A percentile compares a stretch with the other conserved stretches of the same genome.
These are phyloP conservation scores for Avena atlantica DNA, from an alignment of 176 grass and related monocot species.

Conservation along the genomic window DNA sequence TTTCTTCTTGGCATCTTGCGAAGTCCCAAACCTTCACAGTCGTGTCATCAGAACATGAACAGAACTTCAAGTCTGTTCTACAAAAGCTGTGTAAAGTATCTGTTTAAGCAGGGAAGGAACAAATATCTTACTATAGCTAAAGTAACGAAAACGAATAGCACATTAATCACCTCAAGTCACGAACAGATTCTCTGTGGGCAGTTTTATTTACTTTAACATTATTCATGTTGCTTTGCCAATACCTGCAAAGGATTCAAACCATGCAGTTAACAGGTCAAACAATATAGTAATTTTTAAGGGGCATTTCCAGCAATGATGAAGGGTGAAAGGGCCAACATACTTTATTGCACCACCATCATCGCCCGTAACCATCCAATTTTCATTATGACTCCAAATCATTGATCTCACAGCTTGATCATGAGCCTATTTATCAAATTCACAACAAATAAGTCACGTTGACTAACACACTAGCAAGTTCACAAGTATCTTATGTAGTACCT, in stretches of 20 bases:
- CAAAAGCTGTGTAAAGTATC: constrained; percentile 77
- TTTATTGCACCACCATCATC: constrained; percentile 99
- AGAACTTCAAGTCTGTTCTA: constrained; percentile 98
- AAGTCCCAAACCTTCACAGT: constrained; percentile 99
- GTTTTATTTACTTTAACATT: constrained; percentile 99
- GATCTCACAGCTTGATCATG: constrained; percentile 98
- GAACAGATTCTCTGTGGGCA: constrained; percentile 96
- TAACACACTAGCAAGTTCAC: constrained; percentile 11
- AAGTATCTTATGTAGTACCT: constrained; percentile 58
- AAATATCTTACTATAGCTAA: constrained; percentile 35
- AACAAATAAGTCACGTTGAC: constrained; percentile 38
- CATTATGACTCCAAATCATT: constrained; percentile 99
- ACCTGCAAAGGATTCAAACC: constrained; percentile 60
- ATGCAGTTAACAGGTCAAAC: constrained; percentile 24
- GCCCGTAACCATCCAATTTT: constrained; percentile 99
- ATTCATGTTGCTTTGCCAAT: constrained; percentile 99
- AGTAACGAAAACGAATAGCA: constrained; percentile 25
- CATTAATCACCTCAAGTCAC: constrained; percentile 76
- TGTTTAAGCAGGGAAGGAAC: constrained; percentile 30
- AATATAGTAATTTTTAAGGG: constrained; percentile 27
- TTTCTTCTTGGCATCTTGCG: constrained; percentile 99
- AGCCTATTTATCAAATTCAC: constrained; percentile 59
- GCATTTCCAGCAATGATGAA: not conserved
- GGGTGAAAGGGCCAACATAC: constrained; percentile 52
- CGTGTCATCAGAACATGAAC: constrained; percentile 97